Conservation (phyloP, 2,329 filamentous ascomycete species). For the Monosporascus sp. region DNA sequence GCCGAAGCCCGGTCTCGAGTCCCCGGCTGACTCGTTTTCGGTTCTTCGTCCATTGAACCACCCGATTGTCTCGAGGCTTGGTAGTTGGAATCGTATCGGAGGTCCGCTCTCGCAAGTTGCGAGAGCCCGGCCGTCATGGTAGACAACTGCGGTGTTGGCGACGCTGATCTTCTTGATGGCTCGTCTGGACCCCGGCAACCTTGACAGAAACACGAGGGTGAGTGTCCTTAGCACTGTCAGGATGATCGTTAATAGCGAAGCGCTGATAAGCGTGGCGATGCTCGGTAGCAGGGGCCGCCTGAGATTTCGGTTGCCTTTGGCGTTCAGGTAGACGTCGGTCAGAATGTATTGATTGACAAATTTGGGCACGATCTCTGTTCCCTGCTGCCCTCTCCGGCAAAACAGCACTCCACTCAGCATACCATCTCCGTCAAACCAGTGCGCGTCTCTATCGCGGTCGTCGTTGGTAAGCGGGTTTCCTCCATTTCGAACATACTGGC, state of each 20-base stretch:
- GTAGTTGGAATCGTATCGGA: constrained; percentile 60
- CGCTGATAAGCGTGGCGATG: constrained; percentile 62
- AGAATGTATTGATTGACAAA: constrained; percentile 68
- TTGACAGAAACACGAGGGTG: constrained; percentile 52
- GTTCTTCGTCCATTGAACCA: constrained; percentile 61
- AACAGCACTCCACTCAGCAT: constrained; percentile 68
- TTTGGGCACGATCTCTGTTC: constrained; percentile 45
- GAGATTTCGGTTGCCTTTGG: constrained; percentile 40
- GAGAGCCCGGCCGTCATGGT: constrained; percentile 63
- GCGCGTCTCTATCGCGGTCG: constrained; percentile 56
- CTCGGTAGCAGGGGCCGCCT: constrained; percentile 59
- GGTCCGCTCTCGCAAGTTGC: constrained; percentile 69
- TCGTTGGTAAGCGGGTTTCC: constrained; percentile 62
- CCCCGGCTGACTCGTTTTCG: constrained; percentile 40
- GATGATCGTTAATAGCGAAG: constrained; percentile 45
- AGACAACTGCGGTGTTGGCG: constrained; percentile 62
- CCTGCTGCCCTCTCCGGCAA: constrained; percentile 32
- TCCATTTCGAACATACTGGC: constrained; percentile 69
- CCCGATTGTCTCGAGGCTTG: constrained; percentile 61
- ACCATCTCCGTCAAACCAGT: constrained; percentile 73
- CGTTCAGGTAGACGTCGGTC: constrained; percentile 60
- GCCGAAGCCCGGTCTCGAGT: constrained; percentile 40
- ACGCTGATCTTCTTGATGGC: constrained; percentile 65
- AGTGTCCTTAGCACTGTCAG: constrained; percentile 52
- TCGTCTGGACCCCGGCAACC: constrained; percentile 49